phyloP scores from a whole-genome alignment of 768 basidiomycete species.

The Amanita phalloides region DNA sequence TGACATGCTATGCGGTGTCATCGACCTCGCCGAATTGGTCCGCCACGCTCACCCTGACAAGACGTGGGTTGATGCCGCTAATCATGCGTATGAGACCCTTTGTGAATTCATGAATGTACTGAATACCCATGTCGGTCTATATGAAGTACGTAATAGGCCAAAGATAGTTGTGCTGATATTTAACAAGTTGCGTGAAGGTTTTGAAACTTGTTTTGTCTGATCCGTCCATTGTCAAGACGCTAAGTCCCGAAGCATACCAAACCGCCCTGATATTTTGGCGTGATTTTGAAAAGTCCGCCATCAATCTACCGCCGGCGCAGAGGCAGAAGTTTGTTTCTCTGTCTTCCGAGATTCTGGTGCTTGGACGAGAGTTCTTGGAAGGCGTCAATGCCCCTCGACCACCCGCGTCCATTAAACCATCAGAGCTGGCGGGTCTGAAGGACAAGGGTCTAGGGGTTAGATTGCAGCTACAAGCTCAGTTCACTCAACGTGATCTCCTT shows the following conservation, averaged over 20 bases:
- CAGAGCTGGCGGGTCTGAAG: constrained; percentile 62
- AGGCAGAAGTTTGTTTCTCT: constrained; percentile 79
- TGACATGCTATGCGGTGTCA: constrained; percentile 91
- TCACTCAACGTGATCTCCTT: constrained; percentile 63
- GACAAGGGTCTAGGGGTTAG: constrained; percentile 70
- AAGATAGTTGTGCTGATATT: constrained; percentile 9
- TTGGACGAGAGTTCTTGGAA: constrained; percentile 79
- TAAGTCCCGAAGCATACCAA: constrained; percentile 66
- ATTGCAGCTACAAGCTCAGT: constrained; percentile 64
- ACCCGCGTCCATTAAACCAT: constrained; percentile 56
- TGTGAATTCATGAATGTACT: constrained; percentile 98
- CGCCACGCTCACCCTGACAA: constrained; percentile 89
- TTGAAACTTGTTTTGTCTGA: constrained; percentile 63
- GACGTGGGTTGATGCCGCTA: constrained; percentile 74
- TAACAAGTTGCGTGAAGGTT: constrained; percentile 33
- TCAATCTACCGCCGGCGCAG: constrained; percentile 71
- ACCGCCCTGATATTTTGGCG: constrained; percentile 92
- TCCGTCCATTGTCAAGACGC: constrained; percentile 48
- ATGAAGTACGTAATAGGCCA: constrained; percentile 52
- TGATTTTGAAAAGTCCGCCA: constrained; percentile 97
- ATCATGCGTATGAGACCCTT: constrained; percentile 80
- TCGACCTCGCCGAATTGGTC: constrained; percentile 90
- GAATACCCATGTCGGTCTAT: constrained; percentile 88
- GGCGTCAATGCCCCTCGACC: constrained; percentile 53
- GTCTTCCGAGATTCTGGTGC: constrained; percentile 79